Base-by-base conservation (phyloP, 225 moss, liverwort and hornwort genomes). In the Asterella californica region DNA sequence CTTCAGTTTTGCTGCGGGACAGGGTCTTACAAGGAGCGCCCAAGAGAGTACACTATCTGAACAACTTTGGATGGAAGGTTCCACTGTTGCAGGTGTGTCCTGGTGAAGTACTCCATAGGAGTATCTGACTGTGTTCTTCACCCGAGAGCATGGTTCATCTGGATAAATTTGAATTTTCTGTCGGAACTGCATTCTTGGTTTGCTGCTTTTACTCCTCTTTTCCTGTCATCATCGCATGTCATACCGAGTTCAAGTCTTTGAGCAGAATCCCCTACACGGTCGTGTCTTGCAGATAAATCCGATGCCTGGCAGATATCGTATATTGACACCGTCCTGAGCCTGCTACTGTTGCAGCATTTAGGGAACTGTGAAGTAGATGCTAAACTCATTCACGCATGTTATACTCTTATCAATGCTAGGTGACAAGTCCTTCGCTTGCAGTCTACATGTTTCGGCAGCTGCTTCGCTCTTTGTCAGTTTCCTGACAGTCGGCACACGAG, bases 1-100 rank as follows among this genome's bases (percentile, higher is more conserved):
- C 34, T 76, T 74, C 75, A 76, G 25, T 76, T 76, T 76, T 75
- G 55, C 30, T 47, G 73, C n/a, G 12, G 73, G 30, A 11, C 34
- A 27, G 25, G 42, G 57, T 57, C 55, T 33, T 36, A 55, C 11
- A 57, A 29, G 32, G 27, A 75, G 50, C 75, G 34, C 36, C 22
- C 57, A 57, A 22, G 17, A 55, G 75, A 37, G 72, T 72, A 48
- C 12, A 48, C 42, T 49, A 48, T 75, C 34, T 1, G 50, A 10
- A 57, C 50, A 36, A 6, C 57, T 4, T 55, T 57, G 30, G 36
- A 75, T 55, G 22, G 34, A 30, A 74, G 50, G 22, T 75, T 36
- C 29, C 48, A 38, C 29, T 29, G 46, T 49, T 29, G 6, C 29
- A 27, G 72, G 72, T 4, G 47, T 29, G 48, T 72, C 15, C 49